phyloP scores from a whole-genome alignment of 108 stramenopile genomes.

The Schizochytrium sp. region DNA sequence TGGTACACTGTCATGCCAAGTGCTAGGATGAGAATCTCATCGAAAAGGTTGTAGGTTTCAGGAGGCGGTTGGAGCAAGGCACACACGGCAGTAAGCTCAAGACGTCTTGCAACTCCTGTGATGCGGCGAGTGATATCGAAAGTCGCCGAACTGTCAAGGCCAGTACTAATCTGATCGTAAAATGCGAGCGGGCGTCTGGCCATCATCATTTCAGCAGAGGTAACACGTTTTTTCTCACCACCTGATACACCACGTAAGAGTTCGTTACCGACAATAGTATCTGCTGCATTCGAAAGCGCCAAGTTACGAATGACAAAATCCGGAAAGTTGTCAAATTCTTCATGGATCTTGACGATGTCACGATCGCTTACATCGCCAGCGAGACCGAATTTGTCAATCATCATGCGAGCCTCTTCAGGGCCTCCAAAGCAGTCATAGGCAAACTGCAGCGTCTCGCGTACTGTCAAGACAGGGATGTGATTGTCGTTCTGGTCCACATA shows the following conservation, averaged over 20 bases:
- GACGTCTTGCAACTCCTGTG: slow-evolving; percentile 64
- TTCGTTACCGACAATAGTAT: slow-evolving; percentile 78
- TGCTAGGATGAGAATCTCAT: slow-evolving; percentile 86
- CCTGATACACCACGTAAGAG: slow-evolving; percentile 86
- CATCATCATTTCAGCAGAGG: slow-evolving; percentile 84
- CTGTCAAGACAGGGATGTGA: slow-evolving; percentile 28
- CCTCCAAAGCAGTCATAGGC: slow-evolving; percentile 4
- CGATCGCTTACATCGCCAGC: neutral
- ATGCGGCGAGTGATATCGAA: slow-evolving; percentile 82
- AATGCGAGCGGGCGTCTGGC: slow-evolving; percentile 68
- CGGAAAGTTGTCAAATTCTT: slow-evolving; percentile 61
- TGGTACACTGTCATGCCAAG: slow-evolving; percentile 84
- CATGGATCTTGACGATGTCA: neutral
- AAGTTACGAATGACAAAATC: slow-evolving; percentile 71
- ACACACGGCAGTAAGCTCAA: slow-evolving; percentile 73
- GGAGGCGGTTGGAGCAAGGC: slow-evolving; percentile 89
- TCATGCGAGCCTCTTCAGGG: too few species aligned
- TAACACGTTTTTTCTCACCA: slow-evolving; percentile 88
- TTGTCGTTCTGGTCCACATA: slow-evolving; percentile 22
- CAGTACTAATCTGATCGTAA: slow-evolving; percentile 82
- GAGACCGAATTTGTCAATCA: neutral
- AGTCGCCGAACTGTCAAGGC: slow-evolving; percentile 84
- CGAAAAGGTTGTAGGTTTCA: slow-evolving; percentile 90
- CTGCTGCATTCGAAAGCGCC: slow-evolving; percentile 69
- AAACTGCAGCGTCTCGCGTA: slow-evolving; percentile 55